These are phyloP conservation scores for Boletus fagicola DNA, from an alignment of 768 basidiomycete species.

Conservation along the genomic window DNA sequence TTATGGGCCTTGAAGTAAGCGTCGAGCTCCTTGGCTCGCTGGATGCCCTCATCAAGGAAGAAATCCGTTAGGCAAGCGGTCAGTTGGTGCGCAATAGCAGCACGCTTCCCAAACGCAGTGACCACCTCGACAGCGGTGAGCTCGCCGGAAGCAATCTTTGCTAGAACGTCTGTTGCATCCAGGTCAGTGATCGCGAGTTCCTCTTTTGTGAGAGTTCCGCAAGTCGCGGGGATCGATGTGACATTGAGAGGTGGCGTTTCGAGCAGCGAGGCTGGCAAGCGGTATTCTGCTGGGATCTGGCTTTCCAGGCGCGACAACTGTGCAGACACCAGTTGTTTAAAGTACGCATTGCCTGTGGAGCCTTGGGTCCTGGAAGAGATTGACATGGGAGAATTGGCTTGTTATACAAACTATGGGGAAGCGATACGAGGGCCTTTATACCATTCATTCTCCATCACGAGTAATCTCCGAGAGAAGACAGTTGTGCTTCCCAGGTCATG, in stretches of 20 bases:
- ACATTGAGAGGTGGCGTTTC: constrained; percentile 33
- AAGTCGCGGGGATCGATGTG: constrained; percentile 31
- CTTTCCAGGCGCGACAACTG: constrained; percentile 21
- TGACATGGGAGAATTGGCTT: constrained; percentile 11
- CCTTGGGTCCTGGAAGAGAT: constrained; percentile 23
- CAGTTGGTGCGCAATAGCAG: constrained; percentile 51
- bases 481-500: neutral
- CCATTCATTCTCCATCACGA: neutral
- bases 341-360: constrained; percentile 22
- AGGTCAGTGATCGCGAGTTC: constrained; percentile 37
- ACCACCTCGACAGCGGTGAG: constrained; percentile 41
- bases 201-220: constrained; percentile 31
- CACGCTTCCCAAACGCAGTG: constrained; percentile 48
- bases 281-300: constrained; percentile 24
- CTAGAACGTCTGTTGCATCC: constrained; percentile 36
- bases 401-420: neutral
- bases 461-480: neutral
- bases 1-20: constrained; percentile 38
- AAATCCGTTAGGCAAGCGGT: constrained; percentile 41
- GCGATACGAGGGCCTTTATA: constrained; percentile 1
- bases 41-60: constrained; percentile 44
- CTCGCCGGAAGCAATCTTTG: constrained; percentile 28
- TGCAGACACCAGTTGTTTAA: constrained; percentile 18
- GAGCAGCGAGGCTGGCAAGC: constrained; percentile 16
- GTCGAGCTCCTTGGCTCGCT: constrained; percentile 42